Evolutionary conservation across 805 yeast genomes (phyloP), one percentile per base, ranked within the genome.

Genomic region (Wickerhamiella azyma): DNA sequence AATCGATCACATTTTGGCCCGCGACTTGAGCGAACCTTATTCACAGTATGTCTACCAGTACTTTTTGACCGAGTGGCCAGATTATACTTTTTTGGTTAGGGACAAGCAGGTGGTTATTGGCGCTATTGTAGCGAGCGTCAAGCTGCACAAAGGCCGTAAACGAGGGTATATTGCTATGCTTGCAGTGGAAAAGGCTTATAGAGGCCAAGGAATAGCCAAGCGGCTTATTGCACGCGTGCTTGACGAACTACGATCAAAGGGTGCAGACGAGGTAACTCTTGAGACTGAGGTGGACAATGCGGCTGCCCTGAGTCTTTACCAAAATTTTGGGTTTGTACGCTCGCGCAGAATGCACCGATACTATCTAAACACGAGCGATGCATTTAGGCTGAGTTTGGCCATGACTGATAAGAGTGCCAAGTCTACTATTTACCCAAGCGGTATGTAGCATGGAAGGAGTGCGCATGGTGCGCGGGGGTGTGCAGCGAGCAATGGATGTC

Each of bases 141-240:
- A 83, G 52, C 67, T 74, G 1, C 96, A 89, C 62, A 70, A 89
- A 49, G 70, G 72, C 18, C 79, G 75, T 9, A 59, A 70, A 53
- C 70, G 98, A 50, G 98, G 98, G 0, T 92, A 92, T 58, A 88
- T 92, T 26, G 98, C 96, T 2, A 92, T 92, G 98, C 66, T 92
- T 46, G 95, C 94, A 0, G 94, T 89, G 10, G 78, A 79, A 43
- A 76, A 77, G 33, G 59, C 64, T 13, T 78, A 71, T 59, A 67
- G 98, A 46, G 88, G 94, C 2, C 67, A 66, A 38, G 95, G 96
- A 1, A 81, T 88, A 40, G 96, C 96, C 2, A 79, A 79, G 53
- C 66, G 66, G 39, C 69, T 92, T 42, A 86, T 86, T 14, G 67
- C 69, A 40, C 55, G 67, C 47, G 75, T 81, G 5, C 71, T 89